Evolutionary conservation across 768 basidiomycete species (phyloP).

Genomic region (Tricholoma matsutake): DNA sequence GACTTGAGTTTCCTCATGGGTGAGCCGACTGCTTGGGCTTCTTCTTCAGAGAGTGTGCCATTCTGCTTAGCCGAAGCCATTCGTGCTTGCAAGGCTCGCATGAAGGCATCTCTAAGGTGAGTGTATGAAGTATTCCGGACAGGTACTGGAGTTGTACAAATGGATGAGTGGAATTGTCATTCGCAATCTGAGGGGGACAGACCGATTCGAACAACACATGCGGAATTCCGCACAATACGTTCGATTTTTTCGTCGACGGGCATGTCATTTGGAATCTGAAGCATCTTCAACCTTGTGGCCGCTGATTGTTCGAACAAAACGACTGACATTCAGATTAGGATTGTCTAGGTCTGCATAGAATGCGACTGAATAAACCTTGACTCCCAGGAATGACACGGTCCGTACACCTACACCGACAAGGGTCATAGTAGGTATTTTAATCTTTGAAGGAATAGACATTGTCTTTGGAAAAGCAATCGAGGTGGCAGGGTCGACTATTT

Average conservation of each 20-base stretch:
- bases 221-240: constrained; percentile 61
- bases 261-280: constrained; percentile 53
- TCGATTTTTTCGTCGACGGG: constrained; percentile 68
- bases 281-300: not conserved
- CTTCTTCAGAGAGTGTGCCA: constrained; percentile 55
- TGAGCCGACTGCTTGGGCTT: constrained; percentile 51
- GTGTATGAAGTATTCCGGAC: constrained; percentile 73
- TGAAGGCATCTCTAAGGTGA: constrained; percentile 81
- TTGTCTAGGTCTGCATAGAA: constrained; percentile 86
- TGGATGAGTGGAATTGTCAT: not conserved
- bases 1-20: constrained; percentile 73
- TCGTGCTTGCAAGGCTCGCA: constrained; percentile 67
- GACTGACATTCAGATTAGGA: constrained; percentile 53
- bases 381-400: constrained; percentile 82
- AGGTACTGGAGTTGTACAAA: constrained; percentile 50
- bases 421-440: constrained; percentile 57
- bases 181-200: constrained; percentile 11
- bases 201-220: constrained; percentile 78
- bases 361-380: constrained; percentile 87
- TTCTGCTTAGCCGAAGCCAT: constrained; percentile 49
- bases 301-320: not conserved
- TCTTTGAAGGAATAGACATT: constrained; percentile 60
- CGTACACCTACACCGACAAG: constrained; percentile 85
- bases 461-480: constrained; percentile 70
- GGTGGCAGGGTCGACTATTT: constrained; percentile 68